Conservation (phyloP, 2,329 filamentous ascomycete species). For the Fusarium ramigenum region DNA sequence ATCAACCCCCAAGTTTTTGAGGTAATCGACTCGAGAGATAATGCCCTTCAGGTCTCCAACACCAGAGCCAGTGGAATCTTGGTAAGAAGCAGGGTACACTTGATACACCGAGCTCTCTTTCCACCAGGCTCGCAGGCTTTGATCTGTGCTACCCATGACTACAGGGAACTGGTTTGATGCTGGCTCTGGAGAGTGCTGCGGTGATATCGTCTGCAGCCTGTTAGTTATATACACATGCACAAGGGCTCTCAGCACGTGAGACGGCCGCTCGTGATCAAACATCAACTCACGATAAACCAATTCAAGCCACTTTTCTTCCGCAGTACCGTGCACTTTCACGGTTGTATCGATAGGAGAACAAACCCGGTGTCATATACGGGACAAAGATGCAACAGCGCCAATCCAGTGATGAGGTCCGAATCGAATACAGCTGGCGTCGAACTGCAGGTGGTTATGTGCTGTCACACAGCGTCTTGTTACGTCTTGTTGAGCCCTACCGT, state of each 20-base stretch:
- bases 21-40: conserved; percentile 64
- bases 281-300: conserved; percentile 19
- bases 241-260: conserved; percentile 12
- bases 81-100: conserved; percentile 70
- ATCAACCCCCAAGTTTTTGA: conserved; percentile 64
- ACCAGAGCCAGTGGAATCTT: conserved; percentile 65
- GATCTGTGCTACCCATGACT: conserved; percentile 37
- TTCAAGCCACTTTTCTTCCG: neutral
- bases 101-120: conserved; percentile 70
- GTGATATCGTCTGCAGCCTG: neutral
- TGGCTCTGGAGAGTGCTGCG: neutral
- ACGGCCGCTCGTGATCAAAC: conserved; percentile 6
- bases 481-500: neutral
- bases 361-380: neutral
- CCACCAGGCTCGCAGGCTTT: conserved; percentile 60
- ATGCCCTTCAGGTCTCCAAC: conserved; percentile 67
- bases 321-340: neutral
- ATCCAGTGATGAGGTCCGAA: conserved; percentile 4
- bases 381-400: neutral
- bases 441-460: conserved; percentile 7
- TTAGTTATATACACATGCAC: conserved; percentile 1
- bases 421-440: neutral
- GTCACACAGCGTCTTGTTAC: neutral
- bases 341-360: neutral
- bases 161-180: neutral